Percentiles rank a stretch among this genome's conserved stretches.
These are phyloP conservation scores for Acanthamoeba pearcei DNA, from an alignment of 208 protist species.

Conservation along the genomic window DNA sequence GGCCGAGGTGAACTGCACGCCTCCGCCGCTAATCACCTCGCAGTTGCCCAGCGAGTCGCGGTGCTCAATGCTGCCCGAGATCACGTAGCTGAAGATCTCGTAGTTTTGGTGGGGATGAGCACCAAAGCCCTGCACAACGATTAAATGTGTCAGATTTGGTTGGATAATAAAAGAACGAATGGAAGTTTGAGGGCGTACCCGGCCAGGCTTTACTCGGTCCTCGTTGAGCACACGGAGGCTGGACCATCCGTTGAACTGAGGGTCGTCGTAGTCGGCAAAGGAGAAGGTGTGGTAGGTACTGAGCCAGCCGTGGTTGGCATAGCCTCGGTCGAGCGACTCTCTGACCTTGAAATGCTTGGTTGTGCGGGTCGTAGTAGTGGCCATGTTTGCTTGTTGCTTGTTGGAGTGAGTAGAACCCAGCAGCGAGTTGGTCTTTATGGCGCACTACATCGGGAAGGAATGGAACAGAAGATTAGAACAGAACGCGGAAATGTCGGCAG, in stretches of 20 bases:
- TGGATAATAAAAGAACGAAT: no score
- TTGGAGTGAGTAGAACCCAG: neutral
- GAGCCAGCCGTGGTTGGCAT: slow-evolving; percentile 78
- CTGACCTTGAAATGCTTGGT: neutral
- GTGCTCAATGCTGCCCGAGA: slow-evolving; percentile 78
- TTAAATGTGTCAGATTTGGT: no score
- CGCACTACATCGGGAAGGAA: neutral
- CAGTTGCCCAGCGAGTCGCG: slow-evolving; percentile 70
- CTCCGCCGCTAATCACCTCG: slow-evolving; percentile 72
- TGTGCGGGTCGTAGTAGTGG: neutral
- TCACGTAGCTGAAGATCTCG: slow-evolving; percentile 82
- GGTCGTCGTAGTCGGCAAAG: slow-evolving; percentile 80
- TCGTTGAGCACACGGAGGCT: slow-evolving; percentile 80
- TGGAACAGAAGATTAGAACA: neutral
- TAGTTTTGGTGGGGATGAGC: slow-evolving; percentile 78
- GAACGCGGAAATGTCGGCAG: neutral
- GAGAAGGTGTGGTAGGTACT: slow-evolving; percentile 80
- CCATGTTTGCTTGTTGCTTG: neutral
- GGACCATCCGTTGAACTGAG: neutral
- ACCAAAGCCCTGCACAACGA: slow-evolving; percentile 69
- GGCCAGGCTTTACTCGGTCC: slow-evolving; percentile 48
- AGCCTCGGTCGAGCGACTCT: slow-evolving; percentile 25
- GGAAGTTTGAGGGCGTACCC: no score
- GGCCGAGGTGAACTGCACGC: slow-evolving; percentile 80
- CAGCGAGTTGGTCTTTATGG: neutral